These are phyloP conservation scores for Catunica adiposa DNA, from an alignment of 2,329 filamentous ascomycete species.

Conservation along the genomic window DNA sequence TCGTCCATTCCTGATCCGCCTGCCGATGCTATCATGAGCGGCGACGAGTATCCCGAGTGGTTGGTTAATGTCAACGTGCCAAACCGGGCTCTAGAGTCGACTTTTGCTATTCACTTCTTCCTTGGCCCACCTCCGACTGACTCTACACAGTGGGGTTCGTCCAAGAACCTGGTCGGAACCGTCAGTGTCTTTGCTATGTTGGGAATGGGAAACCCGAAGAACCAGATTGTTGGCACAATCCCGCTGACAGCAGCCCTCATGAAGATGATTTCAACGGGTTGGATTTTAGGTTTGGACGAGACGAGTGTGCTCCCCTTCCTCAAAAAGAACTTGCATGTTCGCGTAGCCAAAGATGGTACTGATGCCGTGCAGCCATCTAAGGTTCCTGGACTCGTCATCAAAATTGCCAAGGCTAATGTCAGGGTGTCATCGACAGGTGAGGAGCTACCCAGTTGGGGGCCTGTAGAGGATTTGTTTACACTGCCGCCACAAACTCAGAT, in stretches of 20 bases:
- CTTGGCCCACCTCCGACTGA: slow-evolving; percentile 36
- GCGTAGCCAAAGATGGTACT: slow-evolving; percentile 20
- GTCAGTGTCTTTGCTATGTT: slow-evolving; percentile 37
- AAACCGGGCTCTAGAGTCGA: slow-evolving; percentile 42
- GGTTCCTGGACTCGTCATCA: slow-evolving; percentile 23
- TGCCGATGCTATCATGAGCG: slow-evolving; percentile 21
- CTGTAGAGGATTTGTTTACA: slow-evolving; percentile 16
- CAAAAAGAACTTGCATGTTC: slow-evolving; percentile 22
- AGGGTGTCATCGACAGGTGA: slow-evolving; percentile 20
- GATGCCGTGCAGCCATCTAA: slow-evolving; percentile 17
- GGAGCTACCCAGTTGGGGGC: slow-evolving; percentile 25
- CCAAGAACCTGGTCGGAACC: slow-evolving; percentile 42
- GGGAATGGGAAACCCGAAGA: slow-evolving; percentile 13
- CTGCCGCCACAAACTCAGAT: slow-evolving; percentile 4
- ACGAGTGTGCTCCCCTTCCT: slow-evolving; percentile 27
- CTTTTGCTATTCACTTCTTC: slow-evolving; percentile 52
- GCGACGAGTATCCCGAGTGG: slow-evolving; percentile 43
- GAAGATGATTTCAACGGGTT: slow-evolving; percentile 24
- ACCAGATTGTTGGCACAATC: slow-evolving; percentile 25
- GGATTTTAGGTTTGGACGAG: slow-evolving; percentile 24
- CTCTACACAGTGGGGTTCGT: slow-evolving; percentile 31
- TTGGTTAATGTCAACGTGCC: slow-evolving; percentile 47
- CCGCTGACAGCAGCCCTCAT: slow-evolving; percentile 35
- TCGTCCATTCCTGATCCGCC: slow-evolving; percentile 16
- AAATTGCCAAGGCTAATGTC: slow-evolving; percentile 25